Percentiles rank a stretch among this genome's conserved stretches.
phyloP scores from a whole-genome alignment of 176 grass and related monocot genomes.

The Poa annua region DNA sequence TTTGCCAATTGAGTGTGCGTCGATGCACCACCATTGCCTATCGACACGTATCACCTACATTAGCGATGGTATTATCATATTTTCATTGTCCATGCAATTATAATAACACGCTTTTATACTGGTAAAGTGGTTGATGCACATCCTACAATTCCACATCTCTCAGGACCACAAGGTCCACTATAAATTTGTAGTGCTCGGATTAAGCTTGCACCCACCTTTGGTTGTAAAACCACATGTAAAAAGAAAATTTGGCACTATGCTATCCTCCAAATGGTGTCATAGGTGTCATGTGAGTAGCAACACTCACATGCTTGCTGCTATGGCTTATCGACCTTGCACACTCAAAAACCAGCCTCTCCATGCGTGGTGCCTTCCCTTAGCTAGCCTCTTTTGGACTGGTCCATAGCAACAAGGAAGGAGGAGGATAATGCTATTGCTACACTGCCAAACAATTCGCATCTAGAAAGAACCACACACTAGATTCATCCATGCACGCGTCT shows the following conservation, averaged over 20 bases:
- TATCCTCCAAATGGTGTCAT: constrained; percentile 55
- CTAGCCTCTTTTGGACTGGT: constrained; percentile 48
- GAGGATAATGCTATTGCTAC: constrained; percentile 28
- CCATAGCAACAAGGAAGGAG: constrained; percentile 37
- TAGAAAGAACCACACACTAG: constrained; percentile 18
- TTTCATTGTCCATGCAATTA: constrained; percentile 37
- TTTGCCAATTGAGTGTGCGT: constrained; percentile 15
- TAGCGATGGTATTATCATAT: not conserved
- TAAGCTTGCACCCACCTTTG: constrained; percentile 41
- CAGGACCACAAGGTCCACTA: constrained; percentile 51
- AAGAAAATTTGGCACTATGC: constrained; percentile 42
- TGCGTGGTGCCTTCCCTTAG: not conserved
- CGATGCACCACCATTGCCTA: not conserved
- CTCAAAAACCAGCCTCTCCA: constrained; percentile 37
- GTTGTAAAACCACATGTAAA: constrained; percentile 35
- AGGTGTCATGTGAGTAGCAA: constrained; percentile 46
- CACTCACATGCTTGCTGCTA: constrained; percentile 42
- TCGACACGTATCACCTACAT: constrained; percentile 13
- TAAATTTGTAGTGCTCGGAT: constrained; percentile 51
- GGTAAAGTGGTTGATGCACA: constrained; percentile 53
- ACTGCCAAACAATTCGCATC: constrained; percentile 23
- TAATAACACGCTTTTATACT: constrained; percentile 51
- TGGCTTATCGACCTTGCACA: constrained; percentile 36
- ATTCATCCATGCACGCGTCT: not conserved
- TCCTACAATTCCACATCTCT: constrained; percentile 40